These are phyloP conservation scores for Coemansia sp. DNA, from an alignment of 192 early-diverging fungal genomes.

Conservation along the genomic window DNA sequence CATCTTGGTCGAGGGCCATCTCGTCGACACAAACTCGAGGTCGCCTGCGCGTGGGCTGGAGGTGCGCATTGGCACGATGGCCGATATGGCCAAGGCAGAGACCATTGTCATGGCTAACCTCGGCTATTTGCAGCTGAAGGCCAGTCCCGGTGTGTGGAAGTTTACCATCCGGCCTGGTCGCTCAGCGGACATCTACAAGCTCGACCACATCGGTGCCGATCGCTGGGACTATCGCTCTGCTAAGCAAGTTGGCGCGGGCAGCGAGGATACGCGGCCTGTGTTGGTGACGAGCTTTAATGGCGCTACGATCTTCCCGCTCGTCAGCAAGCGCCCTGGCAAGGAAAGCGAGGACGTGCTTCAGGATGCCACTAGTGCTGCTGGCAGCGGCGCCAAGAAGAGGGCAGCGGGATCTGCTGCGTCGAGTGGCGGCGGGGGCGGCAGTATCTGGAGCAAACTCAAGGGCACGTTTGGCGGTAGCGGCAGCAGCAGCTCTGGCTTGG, in stretches of 20 bases:
- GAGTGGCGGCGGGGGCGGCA: not conserved
- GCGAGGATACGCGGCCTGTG: constrained; percentile 52
- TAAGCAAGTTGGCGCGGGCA: constrained; percentile 6
- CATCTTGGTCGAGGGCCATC: constrained; percentile 92
- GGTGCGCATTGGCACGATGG: constrained; percentile 78
- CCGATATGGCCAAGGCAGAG: constrained; percentile 69
- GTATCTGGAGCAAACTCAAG: constrained; percentile 48
- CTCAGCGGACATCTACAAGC: constrained; percentile 76
- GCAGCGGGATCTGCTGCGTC: not conserved
- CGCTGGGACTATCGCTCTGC: constrained; percentile 46
- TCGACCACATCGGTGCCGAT: constrained; percentile 52
- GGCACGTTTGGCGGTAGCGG: constrained; percentile 15
- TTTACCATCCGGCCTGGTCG: constrained; percentile 81
- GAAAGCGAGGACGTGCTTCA: constrained; percentile 76
- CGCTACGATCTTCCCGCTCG: constrained; percentile 75
- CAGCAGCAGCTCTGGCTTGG: not conserved
- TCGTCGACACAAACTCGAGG: constrained; percentile 66
- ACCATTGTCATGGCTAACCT: constrained; percentile 99
- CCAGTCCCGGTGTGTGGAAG: constrained; percentile 88
- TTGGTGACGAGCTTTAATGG: constrained; percentile 83
- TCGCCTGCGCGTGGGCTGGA: constrained; percentile 91
- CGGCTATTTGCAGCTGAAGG: constrained; percentile 96
- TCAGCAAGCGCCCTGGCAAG: constrained; percentile 80
- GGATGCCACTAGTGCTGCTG: constrained; percentile 18
- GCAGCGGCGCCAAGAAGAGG: constrained; percentile 12